Evolutionary conservation across 306 rosid species (phyloP).

Genomic region (Gastrolobium villosum): DNA sequence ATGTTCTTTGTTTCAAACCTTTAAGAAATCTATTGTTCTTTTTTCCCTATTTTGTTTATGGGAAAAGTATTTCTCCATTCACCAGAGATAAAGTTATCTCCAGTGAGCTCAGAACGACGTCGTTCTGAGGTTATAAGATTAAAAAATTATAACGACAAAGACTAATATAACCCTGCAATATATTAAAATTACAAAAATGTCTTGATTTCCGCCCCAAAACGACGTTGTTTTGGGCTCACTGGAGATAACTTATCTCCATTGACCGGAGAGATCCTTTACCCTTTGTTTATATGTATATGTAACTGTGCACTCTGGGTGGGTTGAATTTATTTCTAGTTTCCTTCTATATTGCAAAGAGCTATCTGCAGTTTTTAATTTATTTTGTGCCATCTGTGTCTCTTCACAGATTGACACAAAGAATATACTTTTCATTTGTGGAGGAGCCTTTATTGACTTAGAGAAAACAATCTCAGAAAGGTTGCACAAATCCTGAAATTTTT

Average conservation of each 20-base stretch:
- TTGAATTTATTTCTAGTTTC: conserved; percentile 32
- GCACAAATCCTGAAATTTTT: conserved; percentile 43
- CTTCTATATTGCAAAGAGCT: conserved; percentile 27
- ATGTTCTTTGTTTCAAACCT: conserved; percentile 14
- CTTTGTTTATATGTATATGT: neutral
- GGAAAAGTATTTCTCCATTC: too few relatives aligned
- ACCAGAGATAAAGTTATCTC: too few relatives aligned
- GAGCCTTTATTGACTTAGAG: conserved; percentile 96
- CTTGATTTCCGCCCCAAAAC: too few relatives aligned
- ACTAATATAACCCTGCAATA: too few relatives aligned
- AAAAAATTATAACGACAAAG: too few relatives aligned
- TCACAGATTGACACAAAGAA: conserved; percentile 96
- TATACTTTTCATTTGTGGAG: conserved; percentile 97
- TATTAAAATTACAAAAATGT: too few relatives aligned
- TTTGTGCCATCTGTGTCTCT: conserved; percentile 41
- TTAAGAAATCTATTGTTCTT: conserved; percentile 12
- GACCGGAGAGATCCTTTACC: too few relatives aligned
- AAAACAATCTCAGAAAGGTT: conserved; percentile 99
- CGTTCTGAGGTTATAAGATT: too few relatives aligned
- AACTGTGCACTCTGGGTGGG: conserved; percentile 17
- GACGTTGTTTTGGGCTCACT: too few relatives aligned
- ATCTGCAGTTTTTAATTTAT: conserved; percentile 22
- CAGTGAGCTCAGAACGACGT: too few relatives aligned
- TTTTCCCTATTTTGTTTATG: neutral
- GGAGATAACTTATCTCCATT: too few relatives aligned